Evolutionary conservation across 345 rosid genomes (phyloP).

Genomic region (Brassica rapa): DNA sequence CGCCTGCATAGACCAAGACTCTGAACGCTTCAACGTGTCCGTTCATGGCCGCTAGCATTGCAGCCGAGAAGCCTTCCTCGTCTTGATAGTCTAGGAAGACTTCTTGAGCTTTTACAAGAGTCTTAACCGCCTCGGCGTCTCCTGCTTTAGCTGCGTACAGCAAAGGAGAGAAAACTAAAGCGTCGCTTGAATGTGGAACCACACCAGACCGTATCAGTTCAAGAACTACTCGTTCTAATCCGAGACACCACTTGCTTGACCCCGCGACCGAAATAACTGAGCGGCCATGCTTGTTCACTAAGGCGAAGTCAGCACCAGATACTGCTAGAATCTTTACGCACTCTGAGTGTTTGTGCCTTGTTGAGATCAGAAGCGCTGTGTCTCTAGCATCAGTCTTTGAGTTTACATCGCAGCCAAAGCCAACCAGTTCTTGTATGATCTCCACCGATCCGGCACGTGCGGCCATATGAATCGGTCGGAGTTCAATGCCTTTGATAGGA

Average conservation of each 20-base stretch:
- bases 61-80: slow-evolving; percentile 80
- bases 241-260: slow-evolving; percentile 64
- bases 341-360: slow-evolving; percentile 58
- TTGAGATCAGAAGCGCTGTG: slow-evolving; percentile 75
- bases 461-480: slow-evolving; percentile 83
- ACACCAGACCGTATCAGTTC: slow-evolving; percentile 57
- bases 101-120: slow-evolving; percentile 47
- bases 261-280: slow-evolving; percentile 57
- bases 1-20: slow-evolving; percentile 75
- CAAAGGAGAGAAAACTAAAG: slow-evolving; percentile 61
- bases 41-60: slow-evolving; percentile 76
- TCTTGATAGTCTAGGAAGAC: slow-evolving; percentile 75
- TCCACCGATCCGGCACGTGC: slow-evolving; percentile 62
- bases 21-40: slow-evolving; percentile 88
- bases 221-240: slow-evolving; percentile 63
- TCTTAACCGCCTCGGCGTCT: slow-evolving; percentile 63
- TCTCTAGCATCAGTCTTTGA: slow-evolving; percentile 74
- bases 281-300: slow-evolving; percentile 50
- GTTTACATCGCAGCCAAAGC: slow-evolving; percentile 67
- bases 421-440: slow-evolving; percentile 57
- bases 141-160: slow-evolving; percentile 67
- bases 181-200: slow-evolving; percentile 60
- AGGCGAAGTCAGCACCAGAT: slow-evolving; percentile 87
- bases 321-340: slow-evolving; percentile 60
- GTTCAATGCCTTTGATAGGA: slow-evolving; percentile 56